These are phyloP conservation scores for Macrolepiota albuminosa DNA, from an alignment of 768 basidiomycete species.

Conservation along the genomic window DNA sequence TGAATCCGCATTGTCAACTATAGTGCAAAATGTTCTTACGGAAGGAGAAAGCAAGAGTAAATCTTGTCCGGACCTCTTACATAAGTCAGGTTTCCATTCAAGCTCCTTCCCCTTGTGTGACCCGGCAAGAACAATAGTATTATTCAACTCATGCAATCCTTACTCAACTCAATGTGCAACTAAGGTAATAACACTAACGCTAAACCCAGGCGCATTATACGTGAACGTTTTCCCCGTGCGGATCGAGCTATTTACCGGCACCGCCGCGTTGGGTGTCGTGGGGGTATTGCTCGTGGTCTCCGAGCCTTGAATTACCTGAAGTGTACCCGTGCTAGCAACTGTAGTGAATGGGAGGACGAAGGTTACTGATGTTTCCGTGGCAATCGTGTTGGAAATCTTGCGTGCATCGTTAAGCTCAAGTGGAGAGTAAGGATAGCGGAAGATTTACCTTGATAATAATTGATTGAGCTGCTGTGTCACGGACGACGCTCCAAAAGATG, in stretches of 20 bases:
- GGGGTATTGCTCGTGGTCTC: conserved; percentile 54
- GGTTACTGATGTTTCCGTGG: conserved; percentile 33
- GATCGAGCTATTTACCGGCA: conserved; percentile 42
- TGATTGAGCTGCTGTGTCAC: conserved; percentile 29
- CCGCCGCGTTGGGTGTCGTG: conserved; percentile 38
- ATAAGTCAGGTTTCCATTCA: not conserved
- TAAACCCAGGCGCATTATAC: conserved; percentile 48
- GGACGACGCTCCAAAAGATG: conserved; percentile 58
- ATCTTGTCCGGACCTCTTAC: not conserved
- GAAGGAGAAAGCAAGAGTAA: not conserved
- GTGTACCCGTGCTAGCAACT: conserved; percentile 39
- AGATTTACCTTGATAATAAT: conserved; percentile 54
- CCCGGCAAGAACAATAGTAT: not conserved
- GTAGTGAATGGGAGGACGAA: conserved; percentile 51
- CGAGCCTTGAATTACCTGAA: conserved; percentile 46
- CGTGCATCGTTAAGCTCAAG: not conserved
- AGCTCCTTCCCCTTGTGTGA: not conserved
- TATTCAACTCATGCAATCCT: not conserved
- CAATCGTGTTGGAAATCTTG: conserved; percentile 52
- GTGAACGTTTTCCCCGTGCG: conserved; percentile 46
- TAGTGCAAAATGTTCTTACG: not conserved
- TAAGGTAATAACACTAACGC: conserved; percentile 35
- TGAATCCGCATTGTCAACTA: conserved; percentile 3
- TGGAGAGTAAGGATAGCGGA: not conserved
- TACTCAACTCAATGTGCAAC: conserved; percentile 19